Evolutionary conservation across 192 early-diverging fungal genomes (phyloP).

Genomic region (Chytriomyces confervae): DNA sequence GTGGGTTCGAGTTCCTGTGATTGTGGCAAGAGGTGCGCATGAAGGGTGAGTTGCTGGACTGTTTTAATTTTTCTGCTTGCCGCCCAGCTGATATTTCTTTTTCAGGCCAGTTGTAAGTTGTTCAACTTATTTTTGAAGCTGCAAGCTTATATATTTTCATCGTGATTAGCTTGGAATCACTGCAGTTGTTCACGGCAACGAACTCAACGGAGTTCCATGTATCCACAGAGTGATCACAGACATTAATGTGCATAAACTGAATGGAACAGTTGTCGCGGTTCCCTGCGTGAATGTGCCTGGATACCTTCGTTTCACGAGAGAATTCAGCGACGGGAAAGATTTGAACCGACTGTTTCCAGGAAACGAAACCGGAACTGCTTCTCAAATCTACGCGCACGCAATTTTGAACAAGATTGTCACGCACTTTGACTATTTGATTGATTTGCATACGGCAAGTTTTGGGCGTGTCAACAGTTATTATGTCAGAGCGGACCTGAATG

Average conservation of each 20-base stretch:
- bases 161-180: constrained; percentile 65
- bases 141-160: background rate
- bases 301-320: constrained; percentile 76
- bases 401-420: constrained; percentile 79
- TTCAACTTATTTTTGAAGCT: background rate
- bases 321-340: constrained; percentile 87
- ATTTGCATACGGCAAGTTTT: constrained; percentile 86
- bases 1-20: constrained; percentile 73
- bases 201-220: constrained; percentile 89
- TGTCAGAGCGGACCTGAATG: constrained; percentile 85
- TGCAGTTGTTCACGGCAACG: constrained; percentile 90
- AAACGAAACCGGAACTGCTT: constrained; percentile 64
- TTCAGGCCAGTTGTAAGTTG: constrained; percentile 43
- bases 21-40: constrained; percentile 75
- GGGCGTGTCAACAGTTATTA: constrained; percentile 88
- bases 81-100: constrained; percentile 48
- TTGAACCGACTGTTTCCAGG: constrained; percentile 89
- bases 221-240: constrained; percentile 86
- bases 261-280: constrained; percentile 86
- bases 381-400: constrained; percentile 83
- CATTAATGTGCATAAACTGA: constrained; percentile 71
- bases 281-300: constrained; percentile 89
- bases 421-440: constrained; percentile 85
- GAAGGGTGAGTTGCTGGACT: constrained; percentile 35
- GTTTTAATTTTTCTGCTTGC: background rate